Evolutionary conservation across 2,329 filamentous ascomycete genomes (phyloP).

Genomic region (Arthrobotrys sphaeroides): DNA sequence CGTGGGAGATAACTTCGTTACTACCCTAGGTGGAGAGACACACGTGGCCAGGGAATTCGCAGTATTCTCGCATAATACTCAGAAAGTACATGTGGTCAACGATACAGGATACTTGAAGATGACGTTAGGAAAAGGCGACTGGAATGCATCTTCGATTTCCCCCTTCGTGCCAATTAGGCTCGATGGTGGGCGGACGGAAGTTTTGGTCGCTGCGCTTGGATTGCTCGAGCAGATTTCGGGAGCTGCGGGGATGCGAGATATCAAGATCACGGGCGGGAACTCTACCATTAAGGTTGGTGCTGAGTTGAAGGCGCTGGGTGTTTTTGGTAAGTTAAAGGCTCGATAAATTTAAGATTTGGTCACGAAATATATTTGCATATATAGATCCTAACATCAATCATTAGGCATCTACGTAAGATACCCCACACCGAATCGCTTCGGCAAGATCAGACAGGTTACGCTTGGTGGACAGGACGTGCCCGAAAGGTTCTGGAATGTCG

Average conservation of each 20-base stretch:
- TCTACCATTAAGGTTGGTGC: conserved; percentile 45
- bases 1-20: not conserved
- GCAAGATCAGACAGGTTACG: conserved; percentile 45
- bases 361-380: not conserved
- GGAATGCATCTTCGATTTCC: conserved; percentile 27
- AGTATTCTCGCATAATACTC: conserved; percentile 25
- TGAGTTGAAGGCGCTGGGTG: conserved; percentile 46
- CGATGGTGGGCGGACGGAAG: conserved; percentile 10
- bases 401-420: conserved; percentile 42
- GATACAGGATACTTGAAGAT: conserved; percentile 25
- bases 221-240: conserved; percentile 47
- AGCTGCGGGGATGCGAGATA: conserved; percentile 19
- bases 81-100: conserved; percentile 15
- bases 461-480: conserved; percentile 47
- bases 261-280: conserved; percentile 21
- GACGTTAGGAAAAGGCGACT: conserved; percentile 24
- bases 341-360: too few relatives aligned
- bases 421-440: conserved; percentile 20
- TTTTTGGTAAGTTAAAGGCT: conserved; percentile 30
- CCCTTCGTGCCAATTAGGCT: conserved; percentile 29
- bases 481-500: conserved; percentile 30
- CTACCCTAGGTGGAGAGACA: not conserved
- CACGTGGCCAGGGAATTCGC: conserved; percentile 4
- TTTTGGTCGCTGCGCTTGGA: conserved; percentile 33
- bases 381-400: too few relatives aligned